Percentiles rank a stretch among this genome's conserved stretches.
Evolutionary conservation across 1,139 yeast species (phyloP).

Genomic region (Arxiozyma slooffiae): DNA sequence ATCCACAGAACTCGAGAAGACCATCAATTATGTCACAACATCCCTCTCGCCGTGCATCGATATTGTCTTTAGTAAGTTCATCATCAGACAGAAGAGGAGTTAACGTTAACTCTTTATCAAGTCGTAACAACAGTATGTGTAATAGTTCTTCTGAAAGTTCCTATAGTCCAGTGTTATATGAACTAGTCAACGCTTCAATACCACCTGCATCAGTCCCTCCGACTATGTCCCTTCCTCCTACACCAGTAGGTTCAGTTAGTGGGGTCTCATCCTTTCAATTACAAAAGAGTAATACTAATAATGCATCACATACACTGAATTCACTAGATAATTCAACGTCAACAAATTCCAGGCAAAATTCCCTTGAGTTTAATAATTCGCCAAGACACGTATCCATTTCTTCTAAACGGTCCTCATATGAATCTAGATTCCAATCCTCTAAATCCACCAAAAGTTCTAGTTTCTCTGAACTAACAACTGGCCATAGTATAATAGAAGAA

Average conservation of each 20-base stretch:
- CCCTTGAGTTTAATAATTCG: neutral
- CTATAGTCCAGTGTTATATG: constrained; percentile 13
- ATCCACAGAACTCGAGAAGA: constrained; percentile 10
- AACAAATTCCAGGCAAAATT: neutral
- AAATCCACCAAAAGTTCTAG: neutral
- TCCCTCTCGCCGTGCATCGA: constrained; percentile 29
- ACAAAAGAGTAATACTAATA: neutral
- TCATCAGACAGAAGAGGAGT: constrained; percentile 20
- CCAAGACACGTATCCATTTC: constrained; percentile 1
- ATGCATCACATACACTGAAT: neutral
- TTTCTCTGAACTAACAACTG: neutral
- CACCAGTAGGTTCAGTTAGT: constrained; percentile 7
- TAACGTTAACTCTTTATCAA: constrained; percentile 3
- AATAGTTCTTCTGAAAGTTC: constrained; percentile 9
- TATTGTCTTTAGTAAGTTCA: constrained; percentile 30
- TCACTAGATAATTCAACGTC: neutral
- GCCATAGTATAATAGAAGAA: neutral
- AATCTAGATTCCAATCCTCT: neutral
- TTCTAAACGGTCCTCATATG: constrained; percentile 1
- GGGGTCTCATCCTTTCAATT: neutral
- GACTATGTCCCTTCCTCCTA: constrained; percentile 17
- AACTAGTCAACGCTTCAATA: constrained; percentile 20
- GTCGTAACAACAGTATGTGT: constrained; percentile 5
- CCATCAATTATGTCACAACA: neutral
- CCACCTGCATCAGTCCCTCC: constrained; percentile 11